Percentiles rank a stretch among this genome's conserved stretches.
phyloP scores from a whole-genome alignment of 2,329 filamentous ascomycete species.

The Venturia oleaginea region DNA sequence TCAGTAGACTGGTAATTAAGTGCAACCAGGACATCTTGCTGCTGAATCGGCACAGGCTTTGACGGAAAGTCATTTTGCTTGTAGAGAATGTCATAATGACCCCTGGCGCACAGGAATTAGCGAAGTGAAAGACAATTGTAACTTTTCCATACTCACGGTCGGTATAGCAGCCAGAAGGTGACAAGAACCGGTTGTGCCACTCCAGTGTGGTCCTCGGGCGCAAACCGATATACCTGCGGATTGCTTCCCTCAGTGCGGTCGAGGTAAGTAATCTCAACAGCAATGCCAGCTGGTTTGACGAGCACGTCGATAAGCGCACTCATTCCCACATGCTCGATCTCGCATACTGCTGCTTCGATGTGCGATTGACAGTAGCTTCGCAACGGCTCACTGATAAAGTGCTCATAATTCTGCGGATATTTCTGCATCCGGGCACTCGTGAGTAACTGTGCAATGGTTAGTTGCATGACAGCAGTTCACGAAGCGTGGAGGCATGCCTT shows the following conservation, averaged over 20 bases:
- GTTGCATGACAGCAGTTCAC: conserved; percentile 15
- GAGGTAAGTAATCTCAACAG: conserved; percentile 82
- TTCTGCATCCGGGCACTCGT: conserved; percentile 78
- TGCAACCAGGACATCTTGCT: conserved; percentile 15
- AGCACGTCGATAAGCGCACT: conserved; percentile 68
- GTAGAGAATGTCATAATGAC: conserved; percentile 94
- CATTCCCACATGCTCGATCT: conserved; percentile 88
- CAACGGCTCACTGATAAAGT: conserved; percentile 56
- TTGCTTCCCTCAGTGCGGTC: conserved; percentile 72
- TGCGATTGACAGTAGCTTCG: conserved; percentile 59
- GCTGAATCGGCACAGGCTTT: background rate
- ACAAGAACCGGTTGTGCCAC: conserved; percentile 39
- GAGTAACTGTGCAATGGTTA: conserved; percentile 50
- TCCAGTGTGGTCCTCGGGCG: conserved; percentile 38
- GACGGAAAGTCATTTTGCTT: conserved; percentile 45
- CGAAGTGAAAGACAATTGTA: conserved; percentile 12
- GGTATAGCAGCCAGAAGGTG: conserved; percentile 59
- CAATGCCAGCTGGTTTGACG: conserved; percentile 67
- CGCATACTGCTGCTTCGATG: conserved; percentile 66
- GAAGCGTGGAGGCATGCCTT: conserved; percentile 35
- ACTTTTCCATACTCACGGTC: conserved; percentile 43
- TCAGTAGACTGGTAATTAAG: conserved; percentile 18
- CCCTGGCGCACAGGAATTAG: conserved; percentile 35
- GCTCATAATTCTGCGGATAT: conserved; percentile 58
- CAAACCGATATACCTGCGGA: conserved; percentile 60